These are phyloP conservation scores for Suillus weaverae DNA, from an alignment of 768 basidiomycete species.

Conservation along the genomic window DNA sequence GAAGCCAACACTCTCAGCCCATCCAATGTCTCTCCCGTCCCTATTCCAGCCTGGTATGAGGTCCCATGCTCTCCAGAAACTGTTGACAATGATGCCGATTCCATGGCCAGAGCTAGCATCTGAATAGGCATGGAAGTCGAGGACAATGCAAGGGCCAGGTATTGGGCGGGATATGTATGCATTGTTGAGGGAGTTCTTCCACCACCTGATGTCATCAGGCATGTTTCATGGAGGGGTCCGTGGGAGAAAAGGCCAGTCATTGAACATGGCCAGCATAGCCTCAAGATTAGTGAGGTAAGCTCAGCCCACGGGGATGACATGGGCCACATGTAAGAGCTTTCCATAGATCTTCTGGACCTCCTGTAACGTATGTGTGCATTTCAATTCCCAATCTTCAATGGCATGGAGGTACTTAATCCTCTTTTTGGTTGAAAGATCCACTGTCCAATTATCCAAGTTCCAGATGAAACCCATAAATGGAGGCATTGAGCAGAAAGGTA, in stretches of 20 bases:
- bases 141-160: slow-evolving; percentile 23
- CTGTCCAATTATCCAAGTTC: no score
- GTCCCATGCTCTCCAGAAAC: slow-evolving; percentile 29
- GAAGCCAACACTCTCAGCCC: slow-evolving; percentile 50
- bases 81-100: slow-evolving; percentile 27
- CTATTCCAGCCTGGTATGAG: slow-evolving; percentile 33
- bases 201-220: slow-evolving; percentile 37
- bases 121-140: slow-evolving; percentile 38
- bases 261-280: not conserved
- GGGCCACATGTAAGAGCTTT: slow-evolving; percentile 38
- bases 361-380: no score
- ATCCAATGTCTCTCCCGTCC: slow-evolving; percentile 39
- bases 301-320: slow-evolving; percentile 32
- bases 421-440: no score
- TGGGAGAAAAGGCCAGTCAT: slow-evolving; percentile 30
- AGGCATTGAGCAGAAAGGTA: no score
- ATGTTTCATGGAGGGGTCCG: slow-evolving; percentile 16
- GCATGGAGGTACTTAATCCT: no score
- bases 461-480: no score
- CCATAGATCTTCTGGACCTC: slow-evolving; percentile 41
- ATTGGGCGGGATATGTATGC: slow-evolving; percentile 20
- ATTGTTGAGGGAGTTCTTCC: slow-evolving; percentile 22
- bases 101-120: slow-evolving; percentile 41
- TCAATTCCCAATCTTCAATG: no score
- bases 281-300: slow-evolving; percentile 44